Evolutionary conservation across 192 early-diverging fungal genomes (phyloP), one percentile per base, ranked within the genome.

Genomic region (Backusella macrospora): DNA sequence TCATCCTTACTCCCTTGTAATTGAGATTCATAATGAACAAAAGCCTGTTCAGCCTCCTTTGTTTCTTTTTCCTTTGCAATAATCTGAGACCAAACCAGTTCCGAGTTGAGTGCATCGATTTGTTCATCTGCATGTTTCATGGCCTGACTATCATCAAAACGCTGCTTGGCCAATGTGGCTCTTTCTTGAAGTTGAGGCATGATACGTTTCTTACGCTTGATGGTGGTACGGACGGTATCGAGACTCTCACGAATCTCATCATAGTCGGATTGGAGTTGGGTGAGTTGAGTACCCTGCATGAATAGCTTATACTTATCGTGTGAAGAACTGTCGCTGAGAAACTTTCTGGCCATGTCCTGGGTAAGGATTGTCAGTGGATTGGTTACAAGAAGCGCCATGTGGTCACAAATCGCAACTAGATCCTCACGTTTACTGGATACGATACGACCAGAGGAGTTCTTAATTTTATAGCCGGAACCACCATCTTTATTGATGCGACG

Each of bases 301-400:
- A 97, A 99, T 64, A 97, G 95, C 79, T 86, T 90, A 85, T 98
- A 99, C 84, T 96, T 98, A 42, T 96, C 95, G 66, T 92, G 84
- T 2, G 94, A 75, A 15, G 92, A 92, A 45, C 90, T 93, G 52
- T 90, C 90, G 38, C 90, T 89, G 14, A 99, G 83, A 65, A 99
- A 98, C 82, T 92, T 90, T 29, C 94, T 87, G 8, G 98, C 96
- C 6, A 92, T 90, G 68, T 98, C 98, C 72, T 99, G 98, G 1
- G 92, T 94, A 10, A 99, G 89, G 15, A 98, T 90, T 69, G 93
- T 94, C 76, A 99, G 86, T 9, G 98, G 96, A 70, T 99, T 99
- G 77, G 94, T 92, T 43, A 98, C 90, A 72, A 94, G 89, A 48
- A 99, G 97, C 6, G 86, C 88, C 89, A 97, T 91, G 73, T 95